phyloP scores from a whole-genome alignment of 768 basidiomycete species.

The Mycena galericulata region DNA sequence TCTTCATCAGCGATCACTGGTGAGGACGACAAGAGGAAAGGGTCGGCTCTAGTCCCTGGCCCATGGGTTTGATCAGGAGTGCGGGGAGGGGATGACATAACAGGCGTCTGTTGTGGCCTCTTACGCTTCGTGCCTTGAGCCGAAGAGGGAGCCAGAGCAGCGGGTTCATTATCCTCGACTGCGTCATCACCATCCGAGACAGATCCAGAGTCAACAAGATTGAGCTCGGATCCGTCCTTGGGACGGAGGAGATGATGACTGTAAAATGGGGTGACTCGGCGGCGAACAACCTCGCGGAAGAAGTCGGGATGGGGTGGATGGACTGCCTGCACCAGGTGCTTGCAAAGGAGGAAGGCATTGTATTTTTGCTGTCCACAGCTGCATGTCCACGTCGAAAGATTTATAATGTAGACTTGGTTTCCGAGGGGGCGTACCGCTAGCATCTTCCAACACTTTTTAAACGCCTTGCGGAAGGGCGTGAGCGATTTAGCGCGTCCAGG shows the following conservation, averaged over 20 bases:
- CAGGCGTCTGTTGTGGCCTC: neutral
- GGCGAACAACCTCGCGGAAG: conserved; percentile 36
- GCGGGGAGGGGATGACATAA: neutral
- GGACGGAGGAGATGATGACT: conserved; percentile 28
- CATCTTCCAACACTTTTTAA: conserved; percentile 42
- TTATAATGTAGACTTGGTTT: conserved; percentile 30
- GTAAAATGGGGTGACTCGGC: conserved; percentile 40
- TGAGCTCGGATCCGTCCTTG: neutral
- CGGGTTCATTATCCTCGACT: neutral
- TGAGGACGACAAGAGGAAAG: neutral
- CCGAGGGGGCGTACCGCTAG: conserved; percentile 22
- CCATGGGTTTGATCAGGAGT: too few species aligned
- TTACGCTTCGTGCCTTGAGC: neutral
- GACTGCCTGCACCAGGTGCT: conserved; percentile 48
- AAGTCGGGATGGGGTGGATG: conserved; percentile 30
- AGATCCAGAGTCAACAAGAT: neutral
- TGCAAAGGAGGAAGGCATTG: conserved; percentile 44
- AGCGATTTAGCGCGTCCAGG: conserved; percentile 40
- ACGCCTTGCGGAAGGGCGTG: conserved; percentile 38
- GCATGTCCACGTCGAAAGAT: conserved; percentile 42
- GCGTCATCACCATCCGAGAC: conserved; percentile 1
- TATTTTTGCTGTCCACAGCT: conserved; percentile 48
- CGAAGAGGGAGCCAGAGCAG: too few species aligned
- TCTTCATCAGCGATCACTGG: neutral
- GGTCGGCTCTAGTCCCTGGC: too few species aligned